phyloP scores from a whole-genome alignment of 108 stramenopile species.

The Pseudonitzschia pungens region DNA sequence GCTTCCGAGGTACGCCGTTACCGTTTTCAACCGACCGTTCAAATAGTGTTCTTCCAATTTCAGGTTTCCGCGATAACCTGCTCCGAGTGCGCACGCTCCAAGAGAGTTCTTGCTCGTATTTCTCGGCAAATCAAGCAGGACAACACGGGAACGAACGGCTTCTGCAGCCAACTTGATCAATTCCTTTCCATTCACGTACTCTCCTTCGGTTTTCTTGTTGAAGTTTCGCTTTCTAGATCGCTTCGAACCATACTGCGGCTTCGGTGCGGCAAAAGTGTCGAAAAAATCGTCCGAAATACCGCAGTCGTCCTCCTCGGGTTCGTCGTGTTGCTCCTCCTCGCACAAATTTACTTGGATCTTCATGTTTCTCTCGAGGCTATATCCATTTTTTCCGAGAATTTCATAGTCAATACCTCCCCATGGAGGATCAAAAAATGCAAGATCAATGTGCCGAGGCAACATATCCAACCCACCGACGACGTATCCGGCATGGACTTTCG shows the following conservation, averaged over 20 bases:
- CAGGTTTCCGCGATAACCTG: conserved; percentile 79
- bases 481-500: conserved; percentile 62
- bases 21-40: conserved; percentile 86
- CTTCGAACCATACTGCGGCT: conserved; percentile 19
- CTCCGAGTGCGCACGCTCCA: conserved; percentile 70
- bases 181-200: conserved; percentile 65
- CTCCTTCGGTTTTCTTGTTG: conserved; percentile 37
- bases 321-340: conserved; percentile 35
- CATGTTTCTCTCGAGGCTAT: conserved; percentile 82
- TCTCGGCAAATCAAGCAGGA: conserved; percentile 76
- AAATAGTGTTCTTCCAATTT: conserved; percentile 87
- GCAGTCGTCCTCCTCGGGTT: conserved; percentile 19
- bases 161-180: conserved; percentile 72
- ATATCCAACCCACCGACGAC: conserved; percentile 73
- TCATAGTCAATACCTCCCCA: conserved; percentile 86
- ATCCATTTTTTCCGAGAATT: conserved; percentile 79
- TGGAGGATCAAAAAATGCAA: conserved; percentile 87
- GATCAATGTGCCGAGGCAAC: conserved; percentile 64
- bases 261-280: conserved; percentile 37
- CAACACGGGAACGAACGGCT: conserved; percentile 62
- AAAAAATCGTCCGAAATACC: conserved; percentile 46
- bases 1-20: conserved; percentile 82
- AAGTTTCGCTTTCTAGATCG: conserved; percentile 39
- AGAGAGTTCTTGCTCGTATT: conserved; percentile 75
- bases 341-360: conserved; percentile 59